Conservation (phyloP, 371 early-diverging fungal genomes). For the Amoeboaphelidium protococcarum region DNA sequence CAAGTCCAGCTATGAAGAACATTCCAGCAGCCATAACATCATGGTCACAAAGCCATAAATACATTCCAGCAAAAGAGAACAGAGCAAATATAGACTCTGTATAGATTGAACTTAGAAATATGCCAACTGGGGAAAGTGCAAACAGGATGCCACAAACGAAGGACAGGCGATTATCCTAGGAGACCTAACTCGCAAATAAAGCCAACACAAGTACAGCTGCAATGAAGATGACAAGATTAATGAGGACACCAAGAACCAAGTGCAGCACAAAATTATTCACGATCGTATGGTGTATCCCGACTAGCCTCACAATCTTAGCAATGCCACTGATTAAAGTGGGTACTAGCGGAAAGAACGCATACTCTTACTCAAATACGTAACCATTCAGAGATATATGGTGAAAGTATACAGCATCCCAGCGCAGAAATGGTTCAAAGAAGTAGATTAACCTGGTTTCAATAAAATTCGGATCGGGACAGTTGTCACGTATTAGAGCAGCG, state of each 20-base stretch:
- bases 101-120: slow-evolving; percentile 70
- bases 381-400: slow-evolving; percentile 45
- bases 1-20: slow-evolving; percentile 27
- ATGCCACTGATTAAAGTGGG: slow-evolving; percentile 29
- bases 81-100: slow-evolving; percentile 64
- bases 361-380: slow-evolving; percentile 62
- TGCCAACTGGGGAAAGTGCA: slow-evolving; percentile 39
- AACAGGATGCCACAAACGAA: slow-evolving; percentile 32
- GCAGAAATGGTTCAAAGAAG: too few species aligned
- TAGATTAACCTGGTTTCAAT: too few species aligned
- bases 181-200: slow-evolving; percentile 14
- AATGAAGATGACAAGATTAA: slow-evolving; percentile 48
- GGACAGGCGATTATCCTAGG: neutral
- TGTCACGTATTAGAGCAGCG: too few species aligned
- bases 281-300: too few species aligned
- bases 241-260: slow-evolving; percentile 30
- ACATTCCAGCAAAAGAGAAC: slow-evolving; percentile 50
- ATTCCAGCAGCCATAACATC: slow-evolving; percentile 25
- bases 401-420: slow-evolving; percentile 87
- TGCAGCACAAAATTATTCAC: too few species aligned
- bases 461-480: too few species aligned
- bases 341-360: slow-evolving; percentile 72
- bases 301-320: too few species aligned
- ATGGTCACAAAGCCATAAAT: slow-evolving; percentile 13
- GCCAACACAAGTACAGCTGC: slow-evolving; percentile 41